phyloP scores from a whole-genome alignment of 2,329 filamentous ascomycete genomes.

The Emmonsia crescens region DNA sequence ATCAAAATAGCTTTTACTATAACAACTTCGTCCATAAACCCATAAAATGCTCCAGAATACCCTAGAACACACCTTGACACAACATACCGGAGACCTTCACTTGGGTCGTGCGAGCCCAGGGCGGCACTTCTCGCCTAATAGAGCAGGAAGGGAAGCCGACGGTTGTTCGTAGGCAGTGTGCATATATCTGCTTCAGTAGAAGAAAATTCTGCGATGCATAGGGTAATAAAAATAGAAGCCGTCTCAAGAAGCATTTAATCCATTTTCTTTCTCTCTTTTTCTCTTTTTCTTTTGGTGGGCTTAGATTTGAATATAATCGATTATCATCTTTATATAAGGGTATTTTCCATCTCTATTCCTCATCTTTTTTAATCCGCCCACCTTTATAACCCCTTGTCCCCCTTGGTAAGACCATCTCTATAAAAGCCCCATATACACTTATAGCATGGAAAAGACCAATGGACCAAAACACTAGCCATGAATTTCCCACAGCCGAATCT shows the following conservation, averaged over 20 bases:
- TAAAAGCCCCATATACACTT: not conserved
- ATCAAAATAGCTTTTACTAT: too few species aligned
- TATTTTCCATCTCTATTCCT: not conserved
- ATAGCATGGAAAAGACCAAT: not conserved
- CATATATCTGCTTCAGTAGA: too few species aligned
- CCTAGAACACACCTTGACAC: too few species aligned
- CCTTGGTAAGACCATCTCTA: not conserved
- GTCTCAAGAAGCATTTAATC: not conserved
- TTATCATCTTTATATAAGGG: not conserved
- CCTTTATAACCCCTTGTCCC: not conserved
- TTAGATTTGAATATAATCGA: not conserved
- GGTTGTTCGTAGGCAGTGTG: too few species aligned
- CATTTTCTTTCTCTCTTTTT: not conserved
- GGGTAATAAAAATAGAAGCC: not conserved
- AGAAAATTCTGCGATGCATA: too few species aligned
- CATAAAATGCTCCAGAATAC: too few species aligned
- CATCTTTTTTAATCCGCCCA: not conserved
- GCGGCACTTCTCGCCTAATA: too few species aligned
- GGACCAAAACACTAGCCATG: constrained; percentile 39
- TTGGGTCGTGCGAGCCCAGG: too few species aligned
- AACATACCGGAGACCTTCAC: too few species aligned
- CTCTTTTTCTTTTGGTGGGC: too few species aligned
- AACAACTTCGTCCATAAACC: too few species aligned
- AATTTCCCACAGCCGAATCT: constrained; percentile 86
- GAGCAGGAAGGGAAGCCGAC: too few species aligned